These are phyloP conservation scores for Musa troglodytarum DNA, from an alignment of 176 grass and related monocot genomes.

Conservation along the genomic window DNA sequence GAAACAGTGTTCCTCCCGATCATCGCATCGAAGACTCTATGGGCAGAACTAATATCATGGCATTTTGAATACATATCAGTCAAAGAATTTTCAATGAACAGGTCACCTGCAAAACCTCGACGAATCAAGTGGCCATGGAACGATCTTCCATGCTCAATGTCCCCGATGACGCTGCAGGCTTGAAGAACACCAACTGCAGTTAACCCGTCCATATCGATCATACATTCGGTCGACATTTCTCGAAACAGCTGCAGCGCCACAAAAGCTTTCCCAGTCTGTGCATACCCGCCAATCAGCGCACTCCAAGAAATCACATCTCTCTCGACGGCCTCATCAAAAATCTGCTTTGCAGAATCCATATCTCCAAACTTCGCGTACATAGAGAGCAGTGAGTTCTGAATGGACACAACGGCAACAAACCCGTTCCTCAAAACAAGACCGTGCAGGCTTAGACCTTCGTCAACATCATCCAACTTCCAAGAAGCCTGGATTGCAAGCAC, in stretches of 20 bases:
- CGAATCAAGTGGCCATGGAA: slow-evolving; percentile 19
- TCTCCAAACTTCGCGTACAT: slow-evolving; percentile 25
- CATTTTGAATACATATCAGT: slow-evolving; percentile 32
- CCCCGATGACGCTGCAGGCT: slow-evolving; percentile 21
- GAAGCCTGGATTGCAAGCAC: slow-evolving; percentile 24
- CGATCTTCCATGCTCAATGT: slow-evolving; percentile 6
- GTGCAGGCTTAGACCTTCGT: slow-evolving; percentile 27
- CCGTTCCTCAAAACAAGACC: slow-evolving; percentile 17
- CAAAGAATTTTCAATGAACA: slow-evolving; percentile 22
- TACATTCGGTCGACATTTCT: slow-evolving; percentile 7
- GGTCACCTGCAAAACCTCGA: slow-evolving; percentile 22
- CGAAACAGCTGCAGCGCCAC: slow-evolving; percentile 20
- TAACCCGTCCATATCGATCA: slow-evolving; percentile 18
- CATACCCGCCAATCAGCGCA: slow-evolving; percentile 23
- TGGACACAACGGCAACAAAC: slow-evolving; percentile 4
- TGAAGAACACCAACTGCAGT: slow-evolving; percentile 24
- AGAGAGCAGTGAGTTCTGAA: slow-evolving; percentile 21
- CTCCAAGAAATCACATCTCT: slow-evolving; percentile 40
- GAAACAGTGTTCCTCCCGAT: slow-evolving; percentile 31
- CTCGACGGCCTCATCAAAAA: slow-evolving; percentile 25
- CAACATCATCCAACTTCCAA: slow-evolving; percentile 17
- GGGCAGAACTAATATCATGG: slow-evolving; percentile 19
- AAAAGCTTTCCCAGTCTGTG: neutral
- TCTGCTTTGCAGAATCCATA: slow-evolving; percentile 4
- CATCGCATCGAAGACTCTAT: slow-evolving; percentile 16